Base-by-base conservation (phyloP, 768 basidiomycete genomes). In the Panus rudis region DNA sequence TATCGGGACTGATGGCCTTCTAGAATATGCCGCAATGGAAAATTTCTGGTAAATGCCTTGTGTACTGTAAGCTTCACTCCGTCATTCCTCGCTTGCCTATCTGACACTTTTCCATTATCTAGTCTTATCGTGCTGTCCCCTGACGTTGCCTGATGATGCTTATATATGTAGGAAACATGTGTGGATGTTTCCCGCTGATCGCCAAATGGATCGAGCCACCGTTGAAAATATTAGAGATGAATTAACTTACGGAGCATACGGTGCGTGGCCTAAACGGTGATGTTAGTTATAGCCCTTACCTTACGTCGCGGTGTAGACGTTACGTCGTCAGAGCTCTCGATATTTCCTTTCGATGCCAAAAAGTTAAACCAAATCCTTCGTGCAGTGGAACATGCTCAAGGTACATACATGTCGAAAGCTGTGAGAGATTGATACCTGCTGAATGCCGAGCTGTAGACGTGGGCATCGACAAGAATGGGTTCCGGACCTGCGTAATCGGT, bases 171-270 rank as follows among this genome's bases (percentile, higher is more conserved):
- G 55, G 57, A 4, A 22, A 4, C 58, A 59, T 32, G 46, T 55
- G 2, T 35, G 42, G 16, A 49, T 54, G 37, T 59, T 55, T 26
- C 58, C 58, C 0, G 23, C 48, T 35, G 22, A 48, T n/a, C 46
- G 44, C 21, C 16, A 8, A 2, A 22, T 51, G 8, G 10, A 34
- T 2, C 20, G 31, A 10, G 31, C 42, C 6, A 30, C 23, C 1
- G 11, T 54, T 4, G 19, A 46, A 4, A 46, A 52, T 14, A 26
- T 55, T 1, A 40, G 25, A 2, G 37, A 40, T 4, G 23, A 31
- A 1, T 31, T 55, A 13, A 45, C n/a, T 8, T 53, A 38, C 24
- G 39, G 47, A 5, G 20, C 50, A 0, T 38, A 41, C 33, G 55
- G 53, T 59, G 16, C 19, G 49, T 43, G n/a, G n/a, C n/a, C n/a